Evolutionary conservation across 176 grass and related monocot genomes (phyloP).

Genomic region (Microstegium vimineum): DNA sequence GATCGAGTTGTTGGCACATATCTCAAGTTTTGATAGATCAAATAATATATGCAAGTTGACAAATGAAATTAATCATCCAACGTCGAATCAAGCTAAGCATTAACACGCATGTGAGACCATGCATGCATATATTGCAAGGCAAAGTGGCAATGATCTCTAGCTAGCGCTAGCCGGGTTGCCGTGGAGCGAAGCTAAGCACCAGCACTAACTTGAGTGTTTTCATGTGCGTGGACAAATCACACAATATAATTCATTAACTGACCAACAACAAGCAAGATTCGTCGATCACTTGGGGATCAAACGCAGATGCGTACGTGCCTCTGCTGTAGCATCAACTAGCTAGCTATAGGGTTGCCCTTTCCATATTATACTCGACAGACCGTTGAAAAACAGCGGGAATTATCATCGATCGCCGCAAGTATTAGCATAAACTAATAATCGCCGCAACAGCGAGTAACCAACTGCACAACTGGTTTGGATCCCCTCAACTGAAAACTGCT

Average conservation of each 20-base stretch:
- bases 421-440: constrained; percentile 29
- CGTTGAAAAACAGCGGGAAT: constrained; percentile 34
- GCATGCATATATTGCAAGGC: background rate
- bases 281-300: constrained; percentile 8
- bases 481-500: constrained; percentile 33
- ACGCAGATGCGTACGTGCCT: background rate
- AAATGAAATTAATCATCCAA: background rate
- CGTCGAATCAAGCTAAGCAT: background rate
- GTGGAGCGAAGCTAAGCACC: background rate
- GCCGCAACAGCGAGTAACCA: background rate
- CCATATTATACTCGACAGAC: constrained; percentile 9
- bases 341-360: background rate
- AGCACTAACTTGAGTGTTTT: constrained; percentile 6
- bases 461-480: background rate
- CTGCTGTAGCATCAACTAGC: background rate
- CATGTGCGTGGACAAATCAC: constrained; percentile 27
- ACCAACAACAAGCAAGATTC: constrained; percentile 28
- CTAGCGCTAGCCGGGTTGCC: background rate
- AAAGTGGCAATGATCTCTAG: constrained; percentile 17
- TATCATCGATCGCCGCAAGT: constrained; percentile 22
- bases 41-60: background rate
- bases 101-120: background rate
- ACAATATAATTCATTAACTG: constrained; percentile 7
- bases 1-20: background rate
- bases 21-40: background rate